These are phyloP conservation scores for Sporobolomyces roseus DNA, from an alignment of 768 basidiomycete genomes.

Conservation along the genomic window DNA sequence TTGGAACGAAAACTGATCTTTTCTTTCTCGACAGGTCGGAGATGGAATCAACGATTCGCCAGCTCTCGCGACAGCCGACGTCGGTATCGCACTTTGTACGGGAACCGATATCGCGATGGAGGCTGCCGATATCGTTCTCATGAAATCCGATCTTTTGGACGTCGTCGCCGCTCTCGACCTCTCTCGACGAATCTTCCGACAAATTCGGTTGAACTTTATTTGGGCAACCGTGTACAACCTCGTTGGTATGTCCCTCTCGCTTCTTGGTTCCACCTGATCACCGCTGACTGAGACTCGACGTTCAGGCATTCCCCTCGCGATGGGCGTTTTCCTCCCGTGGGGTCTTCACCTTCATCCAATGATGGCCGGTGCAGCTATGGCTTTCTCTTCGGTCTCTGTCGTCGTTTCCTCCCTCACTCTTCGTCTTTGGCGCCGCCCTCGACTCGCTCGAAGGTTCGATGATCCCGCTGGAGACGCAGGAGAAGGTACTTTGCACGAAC, in stretches of 20 bases:
- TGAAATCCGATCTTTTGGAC: slow-evolving; percentile 93
- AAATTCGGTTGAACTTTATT: slow-evolving; percentile 85
- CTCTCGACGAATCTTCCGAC: slow-evolving; percentile 77
- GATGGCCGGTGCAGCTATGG: slow-evolving; percentile 99
- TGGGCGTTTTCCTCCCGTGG: slow-evolving; percentile 91
- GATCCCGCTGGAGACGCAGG: slow-evolving; percentile 25
- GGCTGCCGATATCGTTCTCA: slow-evolving; percentile 95
- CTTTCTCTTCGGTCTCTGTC: slow-evolving; percentile 92
- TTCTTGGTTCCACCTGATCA: no score
- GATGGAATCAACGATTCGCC: slow-evolving; percentile 99
- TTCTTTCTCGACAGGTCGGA: slow-evolving; percentile 63
- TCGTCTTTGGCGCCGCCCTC: slow-evolving; percentile 64
- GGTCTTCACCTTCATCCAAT: slow-evolving; percentile 93
- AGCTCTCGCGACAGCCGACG: slow-evolving; percentile 88
- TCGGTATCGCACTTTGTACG: slow-evolving; percentile 92
- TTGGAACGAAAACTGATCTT: neutral
- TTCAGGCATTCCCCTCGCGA: slow-evolving; percentile 76
- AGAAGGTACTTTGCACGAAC: slow-evolving; percentile 29
- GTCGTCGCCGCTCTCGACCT: slow-evolving; percentile 95
- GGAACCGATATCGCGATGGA: slow-evolving; percentile 97
- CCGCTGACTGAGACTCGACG: neutral
- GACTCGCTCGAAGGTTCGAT: slow-evolving; percentile 30
- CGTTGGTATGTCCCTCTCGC: slow-evolving; percentile 26
- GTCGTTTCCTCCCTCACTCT: slow-evolving; percentile 83
- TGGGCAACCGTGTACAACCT: slow-evolving; percentile 75